A percentile compares a stretch with the other conserved stretches of the same genome.
Conservation (phyloP, 2,329 filamentous ascomycete species). For the Penicillium palitans region DNA sequence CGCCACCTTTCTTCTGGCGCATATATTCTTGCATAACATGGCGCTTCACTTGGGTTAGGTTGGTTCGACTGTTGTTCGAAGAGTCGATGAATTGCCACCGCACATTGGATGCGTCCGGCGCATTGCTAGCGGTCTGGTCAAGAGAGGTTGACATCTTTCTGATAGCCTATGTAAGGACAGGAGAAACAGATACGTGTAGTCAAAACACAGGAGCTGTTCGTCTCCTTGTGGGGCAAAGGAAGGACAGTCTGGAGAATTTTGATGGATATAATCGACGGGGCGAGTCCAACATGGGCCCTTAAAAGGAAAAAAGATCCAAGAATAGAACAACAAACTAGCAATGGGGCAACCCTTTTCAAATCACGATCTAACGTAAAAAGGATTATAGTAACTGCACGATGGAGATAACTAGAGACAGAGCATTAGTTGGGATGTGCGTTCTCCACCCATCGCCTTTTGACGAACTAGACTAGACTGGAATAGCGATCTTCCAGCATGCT, state of each 20-base stretch:
- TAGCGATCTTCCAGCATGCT: not conserved
- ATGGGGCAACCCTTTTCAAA: not conserved
- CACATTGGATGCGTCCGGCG: constrained; percentile 14
- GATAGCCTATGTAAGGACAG: not conserved
- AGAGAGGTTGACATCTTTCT: constrained; percentile 19
- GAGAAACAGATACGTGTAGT: not conserved
- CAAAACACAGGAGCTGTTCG: not conserved
- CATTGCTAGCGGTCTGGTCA: constrained; percentile 4
- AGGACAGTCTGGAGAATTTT: not conserved
- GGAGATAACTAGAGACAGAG: not conserved
- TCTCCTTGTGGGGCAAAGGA: not conserved
- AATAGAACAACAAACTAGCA: not conserved
- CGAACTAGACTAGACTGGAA: constrained; percentile 5
- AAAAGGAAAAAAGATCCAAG: not conserved
- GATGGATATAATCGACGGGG: not conserved
- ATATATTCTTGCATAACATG: constrained; percentile 49
- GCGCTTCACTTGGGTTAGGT: constrained; percentile 43
- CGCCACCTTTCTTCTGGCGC: constrained; percentile 35
- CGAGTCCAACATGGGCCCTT: not conserved
- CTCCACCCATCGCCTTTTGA: constrained; percentile 1
- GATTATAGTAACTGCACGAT: not conserved
- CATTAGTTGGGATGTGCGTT: not conserved
- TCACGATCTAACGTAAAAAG: not conserved
- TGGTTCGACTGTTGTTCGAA: constrained; percentile 37
- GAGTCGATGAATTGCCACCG: constrained; percentile 46